phyloP scores from a whole-genome alignment of 257 asterid genomes.

The Handroanthus guayacan region DNA sequence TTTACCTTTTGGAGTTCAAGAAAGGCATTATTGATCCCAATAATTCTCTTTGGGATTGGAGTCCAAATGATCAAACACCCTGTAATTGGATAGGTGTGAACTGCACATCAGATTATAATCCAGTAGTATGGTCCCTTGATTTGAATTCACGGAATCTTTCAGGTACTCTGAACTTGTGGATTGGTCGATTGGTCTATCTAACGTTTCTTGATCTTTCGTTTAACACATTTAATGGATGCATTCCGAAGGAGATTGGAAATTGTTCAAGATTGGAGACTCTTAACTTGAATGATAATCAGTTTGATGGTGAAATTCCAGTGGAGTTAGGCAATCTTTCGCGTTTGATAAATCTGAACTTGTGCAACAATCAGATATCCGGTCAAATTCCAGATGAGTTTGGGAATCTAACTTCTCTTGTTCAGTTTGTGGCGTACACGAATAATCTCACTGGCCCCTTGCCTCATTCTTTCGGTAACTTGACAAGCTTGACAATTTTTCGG shows the following conservation, averaged over 20 bases:
- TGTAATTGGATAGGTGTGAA: conserved; percentile 86
- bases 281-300: conserved; percentile 60
- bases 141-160: conserved; percentile 67
- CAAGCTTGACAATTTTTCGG: conserved; percentile 60
- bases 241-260: conserved; percentile 78
- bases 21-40: conserved; percentile 55
- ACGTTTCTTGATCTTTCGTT: conserved; percentile 67
- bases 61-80: conserved; percentile 67
- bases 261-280: conserved; percentile 59
- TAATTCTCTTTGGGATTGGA: conserved; percentile 66
- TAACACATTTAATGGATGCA: conserved; percentile 62
- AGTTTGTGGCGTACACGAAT: conserved; percentile 85
- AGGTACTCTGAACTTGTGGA: conserved; percentile 61
- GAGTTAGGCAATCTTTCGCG: conserved; percentile 63
- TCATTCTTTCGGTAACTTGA: conserved; percentile 65
- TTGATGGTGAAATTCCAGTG: conserved; percentile 69
- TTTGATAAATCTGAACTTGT: conserved; percentile 53
- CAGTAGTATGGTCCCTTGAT: conserved; percentile 70
- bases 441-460: conserved; percentile 81
- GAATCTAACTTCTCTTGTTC: conserved; percentile 66
- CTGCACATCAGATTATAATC: conserved; percentile 55
- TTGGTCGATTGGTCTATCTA: conserved; percentile 61
- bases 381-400: conserved; percentile 74
- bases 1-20: conserved; percentile 70
- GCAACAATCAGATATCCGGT: conserved; percentile 81